These are phyloP conservation scores for Phialophora macrospora DNA, from an alignment of 2,329 filamentous ascomycete species.

Conservation along the genomic window DNA sequence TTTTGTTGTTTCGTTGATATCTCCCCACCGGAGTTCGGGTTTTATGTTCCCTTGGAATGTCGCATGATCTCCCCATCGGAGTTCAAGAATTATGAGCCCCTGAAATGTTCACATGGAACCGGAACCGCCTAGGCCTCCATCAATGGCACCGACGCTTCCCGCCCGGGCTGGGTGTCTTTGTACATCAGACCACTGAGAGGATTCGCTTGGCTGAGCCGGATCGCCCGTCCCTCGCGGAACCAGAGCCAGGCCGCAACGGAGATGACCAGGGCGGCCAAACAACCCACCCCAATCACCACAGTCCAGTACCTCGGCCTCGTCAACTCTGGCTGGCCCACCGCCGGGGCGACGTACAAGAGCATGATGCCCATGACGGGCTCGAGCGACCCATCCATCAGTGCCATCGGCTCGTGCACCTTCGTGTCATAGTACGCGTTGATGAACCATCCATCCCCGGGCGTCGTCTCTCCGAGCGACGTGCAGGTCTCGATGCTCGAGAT, in stretches of 20 bases:
- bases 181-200: background rate
- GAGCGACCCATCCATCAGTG: slow-evolving; percentile 22
- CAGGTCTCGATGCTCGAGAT: slow-evolving; percentile 25
- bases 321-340: background rate
- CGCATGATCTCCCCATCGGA: too few relatives aligned
- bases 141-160: slow-evolving; percentile 11
- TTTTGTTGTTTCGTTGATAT: background rate
- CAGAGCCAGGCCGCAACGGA: slow-evolving; percentile 10
- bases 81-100: background rate
- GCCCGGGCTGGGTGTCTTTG: background rate
- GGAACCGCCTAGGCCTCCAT: slow-evolving; percentile 3
- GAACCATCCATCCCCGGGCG: slow-evolving; percentile 18
- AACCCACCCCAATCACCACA: slow-evolving; percentile 7
- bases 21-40: background rate
- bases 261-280: background rate
- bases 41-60: background rate
- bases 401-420: slow-evolving; percentile 23
- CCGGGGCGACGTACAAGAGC: slow-evolving; percentile 21
- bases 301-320: background rate
- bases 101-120: background rate
- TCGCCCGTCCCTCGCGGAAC: slow-evolving; percentile 2
- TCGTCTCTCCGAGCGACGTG: background rate
- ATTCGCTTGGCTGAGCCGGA: background rate
- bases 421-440: slow-evolving; percentile 28
- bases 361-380: slow-evolving; percentile 31